Evolutionary conservation across 805 yeast genomes (phyloP).

Genomic region (Saturnispora serradocipensis): DNA sequence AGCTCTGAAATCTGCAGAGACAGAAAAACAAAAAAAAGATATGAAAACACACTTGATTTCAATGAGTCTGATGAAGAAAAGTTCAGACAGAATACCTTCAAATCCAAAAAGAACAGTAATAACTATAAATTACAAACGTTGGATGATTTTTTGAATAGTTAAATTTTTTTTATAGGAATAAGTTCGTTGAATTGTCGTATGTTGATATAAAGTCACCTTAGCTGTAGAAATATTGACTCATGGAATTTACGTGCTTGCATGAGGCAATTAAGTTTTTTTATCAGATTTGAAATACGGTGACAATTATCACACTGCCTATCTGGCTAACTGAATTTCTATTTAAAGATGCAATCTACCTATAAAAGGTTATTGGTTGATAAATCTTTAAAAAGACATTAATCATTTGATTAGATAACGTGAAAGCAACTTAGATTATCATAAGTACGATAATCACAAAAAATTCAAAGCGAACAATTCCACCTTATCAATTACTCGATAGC

Average conservation of each 20-base stretch:
- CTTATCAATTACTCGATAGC: background rate
- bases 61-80: background rate
- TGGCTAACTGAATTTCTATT: background rate
- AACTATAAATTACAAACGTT: conserved; percentile 60
- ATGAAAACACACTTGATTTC: background rate
- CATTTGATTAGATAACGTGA: background rate
- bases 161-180: background rate
- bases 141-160: conserved; percentile 62
- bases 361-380: too few relatives aligned
- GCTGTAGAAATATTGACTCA: background rate
- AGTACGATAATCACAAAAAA: background rate
- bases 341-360: background rate
- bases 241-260: too few relatives aligned
- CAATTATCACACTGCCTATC: background rate
- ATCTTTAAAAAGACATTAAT: background rate
- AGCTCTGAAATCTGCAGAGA: background rate
- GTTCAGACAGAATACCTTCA: background rate
- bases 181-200: background rate
- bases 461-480: background rate
- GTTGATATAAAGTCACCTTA: too few relatives aligned
- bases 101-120: conserved; percentile 1
- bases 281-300: background rate
- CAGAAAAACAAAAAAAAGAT: background rate
- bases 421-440: background rate
- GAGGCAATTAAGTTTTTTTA: too few relatives aligned